Evolutionary conservation across 2,329 filamentous ascomycete species (phyloP), one percentile per base, ranked within the genome.

Genomic region (Aureobasidium sp.): DNA sequence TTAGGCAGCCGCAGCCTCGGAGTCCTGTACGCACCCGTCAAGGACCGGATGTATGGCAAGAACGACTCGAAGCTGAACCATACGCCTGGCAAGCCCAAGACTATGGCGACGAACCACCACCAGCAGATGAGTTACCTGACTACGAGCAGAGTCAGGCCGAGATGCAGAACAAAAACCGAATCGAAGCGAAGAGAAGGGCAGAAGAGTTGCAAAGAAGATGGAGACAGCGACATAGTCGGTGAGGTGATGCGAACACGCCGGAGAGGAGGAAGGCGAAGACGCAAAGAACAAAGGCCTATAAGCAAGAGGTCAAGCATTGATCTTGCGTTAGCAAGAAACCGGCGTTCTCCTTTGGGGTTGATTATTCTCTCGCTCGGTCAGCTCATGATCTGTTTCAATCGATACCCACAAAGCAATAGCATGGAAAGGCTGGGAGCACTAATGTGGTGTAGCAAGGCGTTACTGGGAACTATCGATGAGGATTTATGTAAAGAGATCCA

Each of bases 111-210:
- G 66, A 65, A n/a, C 65, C 63, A 73, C 50, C 60, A 26, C 48
- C 43, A 46, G 76, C 75, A 13, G 74, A 80, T 27, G 73, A 75
- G 63, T 64, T 80, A 15, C 78, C 78, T 0, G 72, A 79, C 64
- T 80, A 80, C 64, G 77, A 76, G 29, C 72, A 76, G 62, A 79
- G 77, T 63, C 78, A 80, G 67, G 76, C 76, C 13, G 75, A 79
- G 64, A 77, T 77, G 66, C 72, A 73, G 32, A 73, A 70, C 9
- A 69, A 64, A 48, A 75, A 72, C 61, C 68, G 77, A 36, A 66
- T 66, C 13, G 76, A 76, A 64, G 78, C 77, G n/a, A 70, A 74
- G 13, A 71, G 73, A 37, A 69, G 78, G 64, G 78, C 78, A 51
- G 69, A 74, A 60, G 78, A 80, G 63, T 63, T 80, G 63, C 76